Evolutionary conservation across 192 early-diverging fungal species (phyloP), one percentile per base, ranked within the genome.

Genomic region (Linderina pennispora): DNA sequence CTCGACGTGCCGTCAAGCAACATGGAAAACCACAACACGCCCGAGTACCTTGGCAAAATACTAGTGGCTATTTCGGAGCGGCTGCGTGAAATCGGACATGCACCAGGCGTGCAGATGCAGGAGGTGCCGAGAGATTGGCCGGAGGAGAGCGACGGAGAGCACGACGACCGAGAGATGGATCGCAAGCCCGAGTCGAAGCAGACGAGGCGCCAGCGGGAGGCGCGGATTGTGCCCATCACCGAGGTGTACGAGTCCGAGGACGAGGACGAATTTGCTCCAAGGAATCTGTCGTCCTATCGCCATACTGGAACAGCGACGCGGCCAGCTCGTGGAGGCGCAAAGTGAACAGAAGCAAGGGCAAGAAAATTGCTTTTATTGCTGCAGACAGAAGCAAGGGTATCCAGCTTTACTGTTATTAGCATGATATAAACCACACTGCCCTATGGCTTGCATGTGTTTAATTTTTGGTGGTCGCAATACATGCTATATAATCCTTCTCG

Each of bases 11-110:
- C 87, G 11, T 76, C 87, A 8, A 94, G 84, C 51, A 90, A 89
- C 48, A 86, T 90, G 81, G 84, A 88, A 19, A 95, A 99, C 58
- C 74, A 75, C 16, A 99, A 99, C 62, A 84, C 86, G 3, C 75
- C 80, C 26, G 79, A 87, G 54, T 91, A 89, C 43, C 62, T 98
- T 52, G 77, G 80, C 24, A 88, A 91, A 43, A 80, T 73, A 13
- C 36, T 67, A 4, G 43, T 52, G 17, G 52, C 57, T 15, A 71
- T 87, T 25, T 52, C 61, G 8, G 85, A 87, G 45, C 74, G 81
- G 48, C 55, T 90, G 48, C 51, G 81, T 5, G 43, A 64, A 34
- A 50, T 87, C 17, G 70, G 81, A 21, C 64, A 74, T 43, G 87
- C 85, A 16, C 87, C 87, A 18, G 64, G 61, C 2, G 74, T 68